phyloP scores from a whole-genome alignment of 2,329 filamentous ascomycete species.

The Xylaria multiplex region DNA sequence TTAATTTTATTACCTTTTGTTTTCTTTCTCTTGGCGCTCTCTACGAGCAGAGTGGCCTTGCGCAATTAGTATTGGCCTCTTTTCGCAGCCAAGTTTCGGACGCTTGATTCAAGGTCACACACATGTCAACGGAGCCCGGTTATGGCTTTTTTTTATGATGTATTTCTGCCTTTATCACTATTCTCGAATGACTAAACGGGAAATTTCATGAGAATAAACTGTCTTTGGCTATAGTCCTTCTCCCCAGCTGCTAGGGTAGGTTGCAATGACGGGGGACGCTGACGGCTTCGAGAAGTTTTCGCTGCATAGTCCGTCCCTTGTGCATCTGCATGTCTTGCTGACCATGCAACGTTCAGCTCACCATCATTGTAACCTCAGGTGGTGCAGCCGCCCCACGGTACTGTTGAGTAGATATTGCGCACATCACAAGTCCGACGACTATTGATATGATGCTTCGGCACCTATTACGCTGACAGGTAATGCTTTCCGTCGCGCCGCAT shows the following conservation, averaged over 20 bases:
- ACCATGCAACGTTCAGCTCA: constrained; percentile 42
- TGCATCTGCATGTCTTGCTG: constrained; percentile 42
- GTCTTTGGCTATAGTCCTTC: neutral
- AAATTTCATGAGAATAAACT: neutral
- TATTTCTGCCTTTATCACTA: neutral
- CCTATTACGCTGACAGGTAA: constrained; percentile 8
- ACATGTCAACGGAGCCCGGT: constrained; percentile 5
- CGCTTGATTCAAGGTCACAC: neutral
- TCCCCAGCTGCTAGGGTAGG: constrained; percentile 35
- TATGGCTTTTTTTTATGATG: neutral
- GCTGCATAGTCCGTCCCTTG: constrained; percentile 42
- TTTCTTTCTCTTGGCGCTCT: neutral
- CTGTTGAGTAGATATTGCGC: constrained; percentile 6
- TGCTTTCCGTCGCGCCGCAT: constrained; percentile 3
- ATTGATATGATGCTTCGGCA: constrained; percentile 3
- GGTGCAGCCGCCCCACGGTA: constrained; percentile 29
- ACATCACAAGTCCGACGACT: neutral
- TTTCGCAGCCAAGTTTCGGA: constrained; percentile 28
- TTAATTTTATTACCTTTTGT: no score
- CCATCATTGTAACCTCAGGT: constrained; percentile 32
- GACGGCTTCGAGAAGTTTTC: constrained; percentile 46
- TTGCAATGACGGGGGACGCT: constrained; percentile 37
- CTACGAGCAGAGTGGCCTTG: neutral
- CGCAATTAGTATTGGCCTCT: constrained; percentile 17
- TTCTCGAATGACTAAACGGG: neutral